Conservation (phyloP, 106 monocot genomes). For the Dioscorea zingiberensis region DNA sequence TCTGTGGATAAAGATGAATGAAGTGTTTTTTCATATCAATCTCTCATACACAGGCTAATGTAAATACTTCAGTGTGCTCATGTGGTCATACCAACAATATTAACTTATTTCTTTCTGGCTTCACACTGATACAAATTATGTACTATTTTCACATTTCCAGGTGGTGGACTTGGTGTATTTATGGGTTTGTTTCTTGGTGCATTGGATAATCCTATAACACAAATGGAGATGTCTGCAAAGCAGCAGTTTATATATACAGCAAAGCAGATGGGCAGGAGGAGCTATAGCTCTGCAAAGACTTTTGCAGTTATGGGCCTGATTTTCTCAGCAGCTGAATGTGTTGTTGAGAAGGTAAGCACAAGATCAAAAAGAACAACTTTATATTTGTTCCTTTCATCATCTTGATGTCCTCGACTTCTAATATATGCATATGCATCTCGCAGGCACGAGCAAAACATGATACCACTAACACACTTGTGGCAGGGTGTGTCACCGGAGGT, state of each 20-base stretch:
- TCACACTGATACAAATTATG: too few species aligned
- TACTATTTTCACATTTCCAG: conserved; percentile 20
- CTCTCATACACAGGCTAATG: too few species aligned
- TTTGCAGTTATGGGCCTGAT: conserved; percentile 95
- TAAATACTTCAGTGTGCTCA: too few species aligned
- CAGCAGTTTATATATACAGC: conserved; percentile 82
- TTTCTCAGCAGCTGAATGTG: conserved; percentile 96
- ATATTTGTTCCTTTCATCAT: neutral
- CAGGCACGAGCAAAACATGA: conserved; percentile 96
- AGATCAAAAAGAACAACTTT: neutral
- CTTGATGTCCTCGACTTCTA: neutral
- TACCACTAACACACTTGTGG: conserved; percentile 85
- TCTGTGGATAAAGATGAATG: too few species aligned
- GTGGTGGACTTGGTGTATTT: conserved; percentile 77
- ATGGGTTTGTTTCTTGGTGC: conserved; percentile 94
- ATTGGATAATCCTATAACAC: conserved; percentile 80
- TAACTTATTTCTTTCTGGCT: too few species aligned
- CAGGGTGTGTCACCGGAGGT: conserved; percentile 97
- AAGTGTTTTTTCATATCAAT: too few species aligned
- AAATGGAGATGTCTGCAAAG: conserved; percentile 70
- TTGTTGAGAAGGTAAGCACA: conserved; percentile 69
- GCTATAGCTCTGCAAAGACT: conserved; percentile 69
- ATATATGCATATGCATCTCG: conserved; percentile 3
- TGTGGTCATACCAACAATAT: too few species aligned
- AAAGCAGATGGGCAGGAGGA: conserved; percentile 98